Conservation (phyloP, 129 eudicot genomes). For the Helichrysum umbraculigerum region DNA sequence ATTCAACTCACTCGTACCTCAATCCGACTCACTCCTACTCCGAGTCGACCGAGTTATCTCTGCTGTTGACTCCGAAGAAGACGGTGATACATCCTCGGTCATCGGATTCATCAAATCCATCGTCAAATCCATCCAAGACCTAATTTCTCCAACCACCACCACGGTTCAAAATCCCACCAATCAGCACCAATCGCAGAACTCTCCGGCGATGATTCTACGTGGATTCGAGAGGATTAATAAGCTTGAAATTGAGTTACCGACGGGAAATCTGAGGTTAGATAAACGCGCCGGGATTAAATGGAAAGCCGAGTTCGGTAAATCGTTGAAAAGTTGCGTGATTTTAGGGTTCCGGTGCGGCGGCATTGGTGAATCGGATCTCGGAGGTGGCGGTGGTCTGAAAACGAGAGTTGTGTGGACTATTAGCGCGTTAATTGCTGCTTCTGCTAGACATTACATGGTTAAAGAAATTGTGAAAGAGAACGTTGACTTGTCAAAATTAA, state of each 20-base stretch:
- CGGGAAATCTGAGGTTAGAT: slow-evolving; percentile 49
- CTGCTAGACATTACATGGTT: slow-evolving; percentile 61
- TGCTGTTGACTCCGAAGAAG: slow-evolving; percentile 39
- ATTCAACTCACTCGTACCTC: slow-evolving; percentile 59
- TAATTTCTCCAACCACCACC: slow-evolving; percentile 33
- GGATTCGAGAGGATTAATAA: slow-evolving; percentile 44
- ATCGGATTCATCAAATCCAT: slow-evolving; percentile 41
- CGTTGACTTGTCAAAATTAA: slow-evolving; percentile 9
- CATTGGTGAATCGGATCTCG: slow-evolving; percentile 31
- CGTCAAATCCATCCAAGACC: slow-evolving; percentile 41
- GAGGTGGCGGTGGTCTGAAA: slow-evolving; percentile 58
- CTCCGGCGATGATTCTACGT: slow-evolving; percentile 47
- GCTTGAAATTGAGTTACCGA: slow-evolving; percentile 58
- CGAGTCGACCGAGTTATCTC: slow-evolving; percentile 67
- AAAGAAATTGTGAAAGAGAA: slow-evolving; percentile 47
- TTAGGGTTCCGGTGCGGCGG: slow-evolving; percentile 48
- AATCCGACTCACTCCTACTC: slow-evolving; percentile 50
- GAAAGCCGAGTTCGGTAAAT: slow-evolving; percentile 51
- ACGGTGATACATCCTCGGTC: slow-evolving; percentile 41
- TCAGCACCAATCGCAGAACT: slow-evolving; percentile 26
- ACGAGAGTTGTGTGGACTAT: slow-evolving; percentile 71
- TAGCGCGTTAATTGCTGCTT: slow-evolving; percentile 57
- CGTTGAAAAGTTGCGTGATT: slow-evolving; percentile 51
- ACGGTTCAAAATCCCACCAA: neutral
- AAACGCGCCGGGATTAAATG: slow-evolving; percentile 51